Base-by-base conservation (phyloP, 2,329 filamentous ascomycete genomes). In the Septoria linicola region DNA sequence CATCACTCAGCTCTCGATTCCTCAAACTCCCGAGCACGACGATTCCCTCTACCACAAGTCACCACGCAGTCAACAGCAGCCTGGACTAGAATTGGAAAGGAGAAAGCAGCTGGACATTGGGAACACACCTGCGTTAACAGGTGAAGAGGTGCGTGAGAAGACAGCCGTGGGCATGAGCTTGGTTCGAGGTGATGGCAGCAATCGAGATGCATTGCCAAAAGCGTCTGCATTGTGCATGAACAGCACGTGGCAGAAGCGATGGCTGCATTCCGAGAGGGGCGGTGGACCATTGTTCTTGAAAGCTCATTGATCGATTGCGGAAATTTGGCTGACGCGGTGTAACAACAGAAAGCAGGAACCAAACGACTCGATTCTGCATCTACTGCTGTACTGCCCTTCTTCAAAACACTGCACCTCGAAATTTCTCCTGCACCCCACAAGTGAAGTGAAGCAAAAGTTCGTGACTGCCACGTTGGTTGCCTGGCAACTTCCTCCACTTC, bases 341-440 rank as follows among this genome's bases (percentile, higher is more conserved):
- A 17, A 58, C 54, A 30, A 11, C 27, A 49, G 27, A 51, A 49
- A 56, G 56, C 53, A 59, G 51, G 48, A 50, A 50, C 51, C 44
- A 41, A 35, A 40, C 43, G 34, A 39, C 16, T 39, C 21, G 14
- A 19, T 14, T 40, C 27, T 23, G 34, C 32, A n/a, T n/a, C n/a
- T n/a, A n/a, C n/a, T n/a, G n/a, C n/a, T n/a, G n/a, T n/a, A 19
- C 21, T n/a, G 21, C 23, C 23, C 35, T 31, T 14, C 13, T 5
- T 32, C 42, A 31, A 20, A 30, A 14, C 31, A 23, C 20, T 41
- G 20, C 47, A 17, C 16, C 14, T 31, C 30, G 27, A 27, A 30
- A 3, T 30, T 32, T 17, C n/a, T 27, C 32, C 16, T 14, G n/a
- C 31, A n/a, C 32, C 17, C 31, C 5, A 47, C 21, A 47, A 34